These are phyloP conservation scores for Euryodendron excelsum DNA, from an alignment of 148 eudicot genomes.

Conservation along the genomic window DNA sequence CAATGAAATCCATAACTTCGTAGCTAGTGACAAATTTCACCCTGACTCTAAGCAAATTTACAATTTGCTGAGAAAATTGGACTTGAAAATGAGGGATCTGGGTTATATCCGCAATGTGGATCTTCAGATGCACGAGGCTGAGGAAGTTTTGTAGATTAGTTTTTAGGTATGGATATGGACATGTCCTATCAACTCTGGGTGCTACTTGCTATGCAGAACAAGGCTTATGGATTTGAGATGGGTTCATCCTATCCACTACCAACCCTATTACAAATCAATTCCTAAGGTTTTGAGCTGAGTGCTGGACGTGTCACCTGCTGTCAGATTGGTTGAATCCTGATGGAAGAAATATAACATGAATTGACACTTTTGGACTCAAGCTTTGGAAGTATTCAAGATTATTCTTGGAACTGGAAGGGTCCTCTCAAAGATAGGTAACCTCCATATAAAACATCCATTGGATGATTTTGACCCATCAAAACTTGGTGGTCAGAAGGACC, in stretches of 20 bases:
- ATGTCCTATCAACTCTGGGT: too few relatives aligned
- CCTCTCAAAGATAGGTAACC: background rate
- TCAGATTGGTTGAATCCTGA: too few relatives aligned
- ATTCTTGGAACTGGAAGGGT: background rate
- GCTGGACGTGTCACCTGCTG: too few relatives aligned
- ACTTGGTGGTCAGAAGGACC: too few relatives aligned
- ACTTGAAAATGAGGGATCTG: constrained; percentile 1
- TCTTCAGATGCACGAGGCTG: background rate
- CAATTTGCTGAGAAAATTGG: constrained; percentile 12
- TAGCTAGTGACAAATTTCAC: constrained; percentile 24
- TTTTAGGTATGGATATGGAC: too few relatives aligned
- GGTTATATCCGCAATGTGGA: background rate
- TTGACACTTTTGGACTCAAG: too few relatives aligned
- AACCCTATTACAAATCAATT: background rate
- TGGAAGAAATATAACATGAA: too few relatives aligned
- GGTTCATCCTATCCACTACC: background rate
- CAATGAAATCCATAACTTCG: constrained; percentile 22
- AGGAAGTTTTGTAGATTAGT: background rate
- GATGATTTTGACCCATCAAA: background rate
- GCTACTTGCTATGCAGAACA: background rate
- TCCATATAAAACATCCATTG: background rate
- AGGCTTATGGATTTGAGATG: background rate
- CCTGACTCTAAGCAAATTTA: constrained; percentile 16
- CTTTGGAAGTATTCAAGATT: background rate
- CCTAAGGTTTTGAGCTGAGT: too few relatives aligned